These are phyloP conservation scores for Populus nigra DNA, from an alignment of 345 rosid species.

Conservation along the genomic window DNA sequence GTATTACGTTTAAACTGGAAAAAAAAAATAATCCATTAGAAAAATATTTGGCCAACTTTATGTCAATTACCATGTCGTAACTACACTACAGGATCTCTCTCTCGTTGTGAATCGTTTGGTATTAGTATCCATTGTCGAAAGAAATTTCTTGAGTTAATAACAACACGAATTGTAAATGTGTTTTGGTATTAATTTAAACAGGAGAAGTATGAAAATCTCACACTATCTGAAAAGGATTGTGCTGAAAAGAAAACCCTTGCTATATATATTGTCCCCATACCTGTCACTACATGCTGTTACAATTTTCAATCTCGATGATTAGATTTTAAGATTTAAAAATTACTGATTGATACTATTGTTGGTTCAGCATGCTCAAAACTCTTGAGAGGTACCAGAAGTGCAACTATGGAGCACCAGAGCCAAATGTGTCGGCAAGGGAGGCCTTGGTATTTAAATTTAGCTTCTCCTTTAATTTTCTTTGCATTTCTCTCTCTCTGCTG, in stretches of 20 bases:
- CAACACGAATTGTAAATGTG: not conserved
- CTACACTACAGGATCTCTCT: not conserved
- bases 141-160: not conserved
- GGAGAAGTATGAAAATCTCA: not conserved
- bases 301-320: not conserved
- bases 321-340: not conserved
- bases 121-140: not conserved
- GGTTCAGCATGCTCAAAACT: slow-evolving; percentile 77
- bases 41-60: not conserved
- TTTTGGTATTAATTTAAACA: not conserved
- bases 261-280: not conserved
- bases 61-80: not conserved
- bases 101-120: not conserved
- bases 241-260: not conserved
- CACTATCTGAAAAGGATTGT: not conserved
- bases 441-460: slow-evolving; percentile 53
- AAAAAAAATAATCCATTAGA: not conserved
- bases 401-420: slow-evolving; percentile 93
- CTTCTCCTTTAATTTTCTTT: not conserved
- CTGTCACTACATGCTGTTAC: not conserved
- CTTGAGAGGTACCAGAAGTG: slow-evolving; percentile 97
- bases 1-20: not conserved
- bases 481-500: not conserved
- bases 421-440: slow-evolving; percentile 75
- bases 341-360: not conserved